phyloP scores from a whole-genome alignment of 2,329 filamentous ascomycete species.

The Hyphodiscus sp. region DNA sequence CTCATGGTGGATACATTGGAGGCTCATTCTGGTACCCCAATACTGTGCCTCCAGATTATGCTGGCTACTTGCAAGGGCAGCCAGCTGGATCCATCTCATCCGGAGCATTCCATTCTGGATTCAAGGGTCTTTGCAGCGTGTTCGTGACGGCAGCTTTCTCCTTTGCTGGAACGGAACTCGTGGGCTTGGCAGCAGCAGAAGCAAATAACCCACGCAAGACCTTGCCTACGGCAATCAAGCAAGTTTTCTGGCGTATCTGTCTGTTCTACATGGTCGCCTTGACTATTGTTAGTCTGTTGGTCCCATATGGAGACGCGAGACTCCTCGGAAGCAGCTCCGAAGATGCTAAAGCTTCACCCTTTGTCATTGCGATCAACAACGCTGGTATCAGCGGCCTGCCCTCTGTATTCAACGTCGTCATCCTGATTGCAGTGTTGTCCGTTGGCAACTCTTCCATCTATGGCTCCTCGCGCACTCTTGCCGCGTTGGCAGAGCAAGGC shows the following conservation, averaged over 20 bases:
- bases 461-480: constrained; percentile 52
- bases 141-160: constrained; percentile 47
- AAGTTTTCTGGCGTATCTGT: constrained; percentile 48
- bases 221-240: constrained; percentile 45
- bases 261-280: constrained; percentile 48
- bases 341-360: constrained; percentile 41
- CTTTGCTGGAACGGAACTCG: constrained; percentile 46
- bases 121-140: constrained; percentile 44
- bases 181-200: constrained; percentile 47
- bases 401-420: constrained; percentile 53
- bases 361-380: constrained; percentile 50
- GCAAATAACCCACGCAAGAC: constrained; percentile 41
- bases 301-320: constrained; percentile 37
- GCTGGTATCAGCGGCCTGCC: constrained; percentile 46
- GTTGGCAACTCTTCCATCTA: constrained; percentile 55
- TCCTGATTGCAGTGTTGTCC: constrained; percentile 51
- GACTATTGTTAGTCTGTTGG: constrained; percentile 45
- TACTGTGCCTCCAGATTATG: constrained; percentile 29
- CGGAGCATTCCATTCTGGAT: constrained; percentile 39
- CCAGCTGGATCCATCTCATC: constrained; percentile 15
- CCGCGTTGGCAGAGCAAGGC: constrained; percentile 52
- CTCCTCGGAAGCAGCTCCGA: constrained; percentile 32
- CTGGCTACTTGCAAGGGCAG: constrained; percentile 36
- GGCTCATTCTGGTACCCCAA: constrained; percentile 53
- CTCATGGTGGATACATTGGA: constrained; percentile 51